Evolutionary conservation across 169 alveolate species (phyloP).

Genomic region (Ichthyophthirius multifiliis): DNA sequence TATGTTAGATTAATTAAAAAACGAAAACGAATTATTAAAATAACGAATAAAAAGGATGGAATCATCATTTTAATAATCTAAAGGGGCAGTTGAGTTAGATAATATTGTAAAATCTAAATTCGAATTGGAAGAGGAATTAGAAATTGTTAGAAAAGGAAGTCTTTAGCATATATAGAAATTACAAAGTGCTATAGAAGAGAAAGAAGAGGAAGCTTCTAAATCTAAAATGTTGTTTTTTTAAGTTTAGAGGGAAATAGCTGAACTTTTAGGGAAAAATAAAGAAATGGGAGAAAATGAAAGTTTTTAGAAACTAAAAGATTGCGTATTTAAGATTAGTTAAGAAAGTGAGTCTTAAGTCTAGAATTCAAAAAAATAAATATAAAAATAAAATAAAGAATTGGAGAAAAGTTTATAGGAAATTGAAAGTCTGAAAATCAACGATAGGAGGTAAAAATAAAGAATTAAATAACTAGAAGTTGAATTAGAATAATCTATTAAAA

Average conservation of each 20-base stretch:
- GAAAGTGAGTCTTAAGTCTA: not conserved
- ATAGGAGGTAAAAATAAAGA: conserved; percentile 20
- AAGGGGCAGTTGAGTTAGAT: conserved; percentile 32
- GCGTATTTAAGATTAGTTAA: not conserved
- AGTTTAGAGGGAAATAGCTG: not conserved
- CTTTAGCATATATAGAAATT: not conserved
- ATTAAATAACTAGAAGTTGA: conserved; percentile 34
- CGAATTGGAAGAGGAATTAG: conserved; percentile 14
- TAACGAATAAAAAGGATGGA: conserved; percentile 26
- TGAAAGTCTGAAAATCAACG: conserved; percentile 25
- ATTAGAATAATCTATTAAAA: conserved; percentile 19
- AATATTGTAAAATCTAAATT: conserved; percentile 15
- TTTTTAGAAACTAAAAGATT: not conserved
- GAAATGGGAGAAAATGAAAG: conserved; percentile 1
- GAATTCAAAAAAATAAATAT: not conserved
- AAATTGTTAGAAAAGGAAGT: not conserved
- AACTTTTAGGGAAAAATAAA: not conserved
- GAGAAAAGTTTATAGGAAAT: conserved; percentile 4
- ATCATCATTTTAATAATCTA: conserved; percentile 12
- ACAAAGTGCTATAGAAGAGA: not conserved
- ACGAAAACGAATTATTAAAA: conserved; percentile 34
- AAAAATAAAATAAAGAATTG: not conserved
- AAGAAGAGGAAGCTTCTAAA: not conserved
- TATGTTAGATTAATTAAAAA: not conserved
- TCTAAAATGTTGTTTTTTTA: not conserved